Conservation (phyloP, 176 grass and related monocot species). For the Musa acuminata region DNA sequence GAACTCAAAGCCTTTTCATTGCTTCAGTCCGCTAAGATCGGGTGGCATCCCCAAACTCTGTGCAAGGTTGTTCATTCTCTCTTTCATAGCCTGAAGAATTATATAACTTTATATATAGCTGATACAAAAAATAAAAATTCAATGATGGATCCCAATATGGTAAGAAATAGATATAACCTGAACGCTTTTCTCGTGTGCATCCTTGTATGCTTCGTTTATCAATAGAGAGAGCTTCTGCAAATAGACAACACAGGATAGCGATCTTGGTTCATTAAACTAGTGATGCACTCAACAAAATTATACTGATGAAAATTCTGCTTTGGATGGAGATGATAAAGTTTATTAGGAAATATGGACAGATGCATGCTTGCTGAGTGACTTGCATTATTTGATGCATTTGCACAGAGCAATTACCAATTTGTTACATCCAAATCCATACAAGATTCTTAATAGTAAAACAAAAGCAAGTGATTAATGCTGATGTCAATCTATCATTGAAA, state of each 20-base stretch:
- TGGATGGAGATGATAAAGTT: no score
- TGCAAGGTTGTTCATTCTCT: constrained; percentile 89
- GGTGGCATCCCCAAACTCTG: constrained; percentile 91
- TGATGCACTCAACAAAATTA: no score
- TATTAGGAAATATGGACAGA: no score
- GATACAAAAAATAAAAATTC: not conserved
- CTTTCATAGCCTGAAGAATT: constrained; percentile 70
- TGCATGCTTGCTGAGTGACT: no score
- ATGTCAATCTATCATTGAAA: no score
- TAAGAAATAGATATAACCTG: constrained; percentile 29
- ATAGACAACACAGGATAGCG: not conserved
- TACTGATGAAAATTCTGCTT: no score
- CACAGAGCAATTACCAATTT: no score
- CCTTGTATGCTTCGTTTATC: constrained; percentile 89
- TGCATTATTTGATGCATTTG: no score
- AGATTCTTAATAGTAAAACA: no score
- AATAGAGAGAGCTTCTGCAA: constrained; percentile 72
- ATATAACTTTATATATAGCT: not conserved
- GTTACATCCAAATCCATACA: no score
- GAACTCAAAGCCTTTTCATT: constrained; percentile 14
- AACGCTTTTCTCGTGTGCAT: constrained; percentile 80
- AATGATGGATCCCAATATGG: not conserved
- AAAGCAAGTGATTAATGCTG: no score
- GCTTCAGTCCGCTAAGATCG: constrained; percentile 46
- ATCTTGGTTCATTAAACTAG: no score